These are phyloP conservation scores for Cornus suecica DNA, from an alignment of 148 eudicot species.

Conservation along the genomic window DNA sequence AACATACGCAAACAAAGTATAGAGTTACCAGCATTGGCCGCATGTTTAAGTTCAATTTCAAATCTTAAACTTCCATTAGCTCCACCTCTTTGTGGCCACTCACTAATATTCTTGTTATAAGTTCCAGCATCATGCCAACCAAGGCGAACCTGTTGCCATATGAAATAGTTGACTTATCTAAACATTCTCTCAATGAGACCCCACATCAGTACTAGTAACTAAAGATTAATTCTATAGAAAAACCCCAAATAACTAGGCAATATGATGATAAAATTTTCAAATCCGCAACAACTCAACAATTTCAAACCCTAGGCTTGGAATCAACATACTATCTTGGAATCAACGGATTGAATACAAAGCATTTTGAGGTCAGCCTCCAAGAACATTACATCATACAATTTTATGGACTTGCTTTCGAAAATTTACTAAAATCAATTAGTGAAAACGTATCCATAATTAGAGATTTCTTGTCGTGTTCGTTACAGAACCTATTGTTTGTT, in stretches of 20 bases:
- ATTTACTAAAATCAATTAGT: neutral
- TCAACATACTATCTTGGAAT: neutral
- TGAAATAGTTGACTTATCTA: neutral
- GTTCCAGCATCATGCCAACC: conserved; percentile 99
- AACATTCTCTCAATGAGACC: neutral
- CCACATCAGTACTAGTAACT: neutral
- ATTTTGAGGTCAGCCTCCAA: neutral
- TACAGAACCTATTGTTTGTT: neutral
- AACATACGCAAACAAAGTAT: neutral
- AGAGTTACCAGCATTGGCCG: conserved; percentile 84
- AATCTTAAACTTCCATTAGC: conserved; percentile 95
- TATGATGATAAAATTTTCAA: neutral
- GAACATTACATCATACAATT: no score
- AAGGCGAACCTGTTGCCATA: conserved; percentile 65
- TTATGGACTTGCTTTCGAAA: neutral
- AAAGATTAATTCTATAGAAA: neutral
- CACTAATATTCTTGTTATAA: conserved; percentile 79
- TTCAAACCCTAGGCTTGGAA: neutral
- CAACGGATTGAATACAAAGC: neutral
- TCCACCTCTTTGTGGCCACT: conserved; percentile 97
- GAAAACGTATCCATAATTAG: no score
- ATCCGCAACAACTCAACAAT: neutral
- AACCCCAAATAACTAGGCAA: neutral
- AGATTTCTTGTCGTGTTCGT: neutral
- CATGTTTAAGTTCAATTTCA: conserved; percentile 90